These are phyloP conservation scores for Malus asiatica DNA, from an alignment of 306 rosid genomes.

Conservation along the genomic window DNA sequence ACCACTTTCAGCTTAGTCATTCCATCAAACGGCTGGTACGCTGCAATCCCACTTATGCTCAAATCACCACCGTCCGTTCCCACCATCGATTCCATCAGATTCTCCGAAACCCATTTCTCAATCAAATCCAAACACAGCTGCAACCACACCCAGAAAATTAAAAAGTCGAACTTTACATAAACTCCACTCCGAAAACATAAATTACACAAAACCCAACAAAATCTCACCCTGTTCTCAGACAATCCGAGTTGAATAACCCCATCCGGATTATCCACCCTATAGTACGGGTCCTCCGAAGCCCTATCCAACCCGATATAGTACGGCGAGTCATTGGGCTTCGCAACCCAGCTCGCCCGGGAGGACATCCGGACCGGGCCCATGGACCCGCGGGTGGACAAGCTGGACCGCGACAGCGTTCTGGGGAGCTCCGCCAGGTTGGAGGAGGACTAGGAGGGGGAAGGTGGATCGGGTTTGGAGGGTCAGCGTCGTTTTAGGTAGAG, in stretches of 20 bases:
- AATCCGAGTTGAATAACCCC: constrained; percentile 79
- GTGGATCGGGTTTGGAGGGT: constrained; percentile 26
- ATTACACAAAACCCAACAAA: not conserved
- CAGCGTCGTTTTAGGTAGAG: constrained; percentile 75
- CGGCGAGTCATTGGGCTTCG: constrained; percentile 58
- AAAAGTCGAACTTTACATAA: not conserved
- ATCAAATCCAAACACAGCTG: constrained; percentile 85
- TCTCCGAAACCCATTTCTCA: constrained; percentile 68
- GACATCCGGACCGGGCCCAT: constrained; percentile 47
- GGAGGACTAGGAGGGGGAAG: constrained; percentile 47
- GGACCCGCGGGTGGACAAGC: constrained; percentile 55
- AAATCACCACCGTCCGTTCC: constrained; percentile 39
- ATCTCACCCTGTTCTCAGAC: constrained; percentile 60
- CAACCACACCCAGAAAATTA: not conserved
- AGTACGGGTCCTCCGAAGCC: constrained; percentile 43
- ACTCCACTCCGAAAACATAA: not conserved
- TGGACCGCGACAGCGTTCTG: constrained; percentile 51
- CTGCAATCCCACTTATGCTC: constrained; percentile 55
- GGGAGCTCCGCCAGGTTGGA: constrained; percentile 34
- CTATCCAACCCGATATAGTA: constrained; percentile 62
- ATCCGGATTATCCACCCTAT: constrained; percentile 41
- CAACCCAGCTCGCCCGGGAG: constrained; percentile 39
- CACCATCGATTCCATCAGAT: constrained; percentile 35
- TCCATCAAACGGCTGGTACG: constrained; percentile 74
- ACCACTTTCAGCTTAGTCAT: constrained; percentile 63